Evolutionary conservation across 768 basidiomycete genomes (phyloP), one percentile per base, ranked within the genome.

Genomic region (Coprinopsis cinerea): DNA sequence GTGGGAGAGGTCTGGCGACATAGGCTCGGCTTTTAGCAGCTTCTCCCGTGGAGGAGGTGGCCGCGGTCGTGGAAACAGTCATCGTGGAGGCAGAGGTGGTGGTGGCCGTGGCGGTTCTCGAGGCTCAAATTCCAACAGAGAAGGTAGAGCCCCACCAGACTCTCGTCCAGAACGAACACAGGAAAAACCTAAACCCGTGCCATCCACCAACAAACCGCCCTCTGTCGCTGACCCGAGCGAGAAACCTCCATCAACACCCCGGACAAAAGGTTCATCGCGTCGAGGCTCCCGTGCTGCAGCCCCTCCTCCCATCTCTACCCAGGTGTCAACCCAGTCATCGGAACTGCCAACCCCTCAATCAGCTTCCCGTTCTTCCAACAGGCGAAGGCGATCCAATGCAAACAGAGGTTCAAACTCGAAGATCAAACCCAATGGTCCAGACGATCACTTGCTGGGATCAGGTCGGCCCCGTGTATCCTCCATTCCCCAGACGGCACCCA

Each of bases 351-450:
- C 59, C 20, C 54, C 60, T 23, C 35, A 62, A 24, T 48, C 64
- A 1, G 61, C 74, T 9, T 61, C 76, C 41, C 75, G 72, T 39
- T 64, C 73, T 14, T 54, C 72, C 15, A 69, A 72, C 53, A 77
- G 77, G 37, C 74, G 79, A 40, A 75, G 72, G 55, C 77, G 79
- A 35, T 70, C 78, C 43, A 74, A 74, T 49, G 61, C 64, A 34
- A 56, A 62, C 47, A 72, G 69, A 56, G 52, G 54, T 4, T 55
- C 57, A 26, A 51, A 58, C 10, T 59, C 67, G 23, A 70, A 68
- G 52, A 65, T 67, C 37, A 61, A 63, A 14, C 60, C 66, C 22
- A 63, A 67, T 42, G 50, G 63, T n/a, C 53, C 61, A 18, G 66
- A 69, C 30, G 66, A 71, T 39, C 61, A 60, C 48, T 56, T 66